Conservation (phyloP, 139 green algal genomes). For the Asterochloris erici region DNA sequence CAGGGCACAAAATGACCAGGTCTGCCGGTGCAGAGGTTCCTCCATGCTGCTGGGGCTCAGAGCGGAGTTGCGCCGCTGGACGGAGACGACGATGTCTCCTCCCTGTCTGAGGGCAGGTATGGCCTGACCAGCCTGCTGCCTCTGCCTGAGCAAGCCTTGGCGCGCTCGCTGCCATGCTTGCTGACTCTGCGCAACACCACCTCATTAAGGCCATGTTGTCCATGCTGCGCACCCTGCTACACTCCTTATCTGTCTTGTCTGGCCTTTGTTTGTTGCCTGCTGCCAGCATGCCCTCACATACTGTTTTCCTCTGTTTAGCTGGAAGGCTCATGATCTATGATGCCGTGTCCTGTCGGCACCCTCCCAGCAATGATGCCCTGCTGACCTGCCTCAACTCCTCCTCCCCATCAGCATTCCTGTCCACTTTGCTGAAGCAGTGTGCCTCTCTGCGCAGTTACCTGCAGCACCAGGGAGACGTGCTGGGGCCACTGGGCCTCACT, state of each 20-base stretch:
- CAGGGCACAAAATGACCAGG: not conserved
- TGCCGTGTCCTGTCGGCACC: no score
- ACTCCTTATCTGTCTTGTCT: no score
- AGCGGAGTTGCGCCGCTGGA: not conserved
- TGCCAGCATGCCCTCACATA: no score
- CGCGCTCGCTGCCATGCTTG: constrained; percentile 19
- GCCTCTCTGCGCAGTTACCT: constrained; percentile 7
- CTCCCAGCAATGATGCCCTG: not conserved
- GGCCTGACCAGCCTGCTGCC: not conserved
- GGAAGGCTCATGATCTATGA: no score
- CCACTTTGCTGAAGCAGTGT: not conserved
- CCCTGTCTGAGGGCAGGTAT: constrained; percentile 26
- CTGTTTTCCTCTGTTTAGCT: no score
- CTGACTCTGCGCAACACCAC: not conserved
- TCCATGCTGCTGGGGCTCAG: not conserved
- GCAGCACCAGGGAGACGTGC: constrained; percentile 17
- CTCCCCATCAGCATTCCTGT: not conserved
- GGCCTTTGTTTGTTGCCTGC: no score
- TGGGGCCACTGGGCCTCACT: constrained; percentile 13
- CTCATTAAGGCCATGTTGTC: no score
- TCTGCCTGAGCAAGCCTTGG: constrained; percentile 13
- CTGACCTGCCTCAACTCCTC: not conserved
- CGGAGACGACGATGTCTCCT: constrained; percentile 21
- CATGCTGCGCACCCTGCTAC: no score
- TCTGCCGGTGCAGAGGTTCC: not conserved